A percentile compares a stretch with the other conserved stretches of the same genome.
Evolutionary conservation across 129 eudicot species (phyloP).

Genomic region (Escallonia rubra): DNA sequence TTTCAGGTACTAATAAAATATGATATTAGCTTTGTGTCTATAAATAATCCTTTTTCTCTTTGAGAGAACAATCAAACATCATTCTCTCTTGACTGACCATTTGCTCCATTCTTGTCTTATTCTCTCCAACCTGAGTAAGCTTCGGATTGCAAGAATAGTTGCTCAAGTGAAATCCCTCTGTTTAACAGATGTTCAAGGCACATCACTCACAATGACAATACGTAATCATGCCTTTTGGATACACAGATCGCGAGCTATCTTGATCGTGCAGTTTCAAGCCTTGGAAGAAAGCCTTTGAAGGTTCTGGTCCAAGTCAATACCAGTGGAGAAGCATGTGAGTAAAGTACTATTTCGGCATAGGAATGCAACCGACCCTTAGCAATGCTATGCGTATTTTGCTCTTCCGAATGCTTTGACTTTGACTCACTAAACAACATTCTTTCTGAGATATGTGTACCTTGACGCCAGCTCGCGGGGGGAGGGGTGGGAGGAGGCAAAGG

Average conservation of each 20-base stretch:
- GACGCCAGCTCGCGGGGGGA: too few relatives aligned
- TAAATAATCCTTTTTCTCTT: neutral
- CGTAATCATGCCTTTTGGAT: slow-evolving; percentile 21
- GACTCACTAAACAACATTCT: too few relatives aligned
- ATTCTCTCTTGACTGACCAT: neutral
- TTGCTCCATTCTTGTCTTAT: neutral
- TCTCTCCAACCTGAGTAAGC: neutral
- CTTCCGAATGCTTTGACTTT: too few relatives aligned
- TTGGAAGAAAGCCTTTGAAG: slow-evolving; percentile 71
- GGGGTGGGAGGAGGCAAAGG: too few relatives aligned
- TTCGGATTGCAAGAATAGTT: neutral
- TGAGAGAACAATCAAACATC: neutral
- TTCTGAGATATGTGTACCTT: too few relatives aligned
- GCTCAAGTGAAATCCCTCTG: slow-evolving; percentile 9
- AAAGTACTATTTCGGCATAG: neutral
- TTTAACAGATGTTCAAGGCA: slow-evolving; percentile 17
- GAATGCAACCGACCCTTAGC: too few relatives aligned
- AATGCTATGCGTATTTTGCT: too few relatives aligned
- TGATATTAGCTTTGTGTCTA: neutral
- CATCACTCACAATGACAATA: slow-evolving; percentile 20
- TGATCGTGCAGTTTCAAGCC: slow-evolving; percentile 75
- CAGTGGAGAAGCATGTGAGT: slow-evolving; percentile 90
- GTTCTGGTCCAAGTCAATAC: slow-evolving; percentile 96
- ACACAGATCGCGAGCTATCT: slow-evolving; percentile 81
- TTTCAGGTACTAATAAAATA: too few relatives aligned